A percentile compares a stretch with the other conserved stretches of the same genome.
Evolutionary conservation across 768 basidiomycete species (phyloP).

Genomic region (Russula sp.): DNA sequence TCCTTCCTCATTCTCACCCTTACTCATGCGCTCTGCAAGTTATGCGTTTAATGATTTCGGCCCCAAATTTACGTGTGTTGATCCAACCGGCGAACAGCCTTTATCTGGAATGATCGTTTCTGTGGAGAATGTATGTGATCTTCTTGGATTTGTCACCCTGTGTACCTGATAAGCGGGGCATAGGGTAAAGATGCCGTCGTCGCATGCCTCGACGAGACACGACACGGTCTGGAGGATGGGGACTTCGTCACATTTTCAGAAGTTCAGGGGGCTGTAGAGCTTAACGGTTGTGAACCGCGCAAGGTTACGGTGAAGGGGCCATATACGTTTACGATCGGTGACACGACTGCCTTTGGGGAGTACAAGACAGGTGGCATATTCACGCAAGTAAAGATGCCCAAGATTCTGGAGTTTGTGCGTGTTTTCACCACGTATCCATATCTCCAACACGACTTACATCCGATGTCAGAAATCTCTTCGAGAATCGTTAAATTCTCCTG

Average conservation of each 20-base stretch:
- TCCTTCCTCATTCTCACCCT: constrained; percentile 12
- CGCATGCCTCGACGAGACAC: constrained; percentile 93
- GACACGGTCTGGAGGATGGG: constrained; percentile 98
- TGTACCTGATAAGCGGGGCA: constrained; percentile 13
- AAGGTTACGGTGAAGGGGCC: constrained; percentile 94
- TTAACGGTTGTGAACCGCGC: constrained; percentile 88
- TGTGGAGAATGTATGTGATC: constrained; percentile 65
- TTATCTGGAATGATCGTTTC: constrained; percentile 94
- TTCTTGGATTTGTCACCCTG: background rate
- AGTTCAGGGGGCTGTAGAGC: constrained; percentile 89
- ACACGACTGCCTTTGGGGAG: constrained; percentile 71
- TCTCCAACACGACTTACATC: background rate
- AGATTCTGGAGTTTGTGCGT: constrained; percentile 89
- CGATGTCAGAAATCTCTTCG: constrained; percentile 79
- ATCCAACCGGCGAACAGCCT: constrained; percentile 96
- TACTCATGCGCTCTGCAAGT: constrained; percentile 42
- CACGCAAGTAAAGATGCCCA: constrained; percentile 99
- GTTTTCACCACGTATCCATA: background rate
- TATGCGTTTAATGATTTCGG: constrained; percentile 98
- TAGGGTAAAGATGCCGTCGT: constrained; percentile 89
- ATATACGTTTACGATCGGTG: constrained; percentile 95
- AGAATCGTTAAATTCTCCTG: constrained; percentile 77
- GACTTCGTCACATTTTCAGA: constrained; percentile 97
- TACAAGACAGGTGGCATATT: constrained; percentile 92
- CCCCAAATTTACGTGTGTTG: constrained; percentile 88